These are phyloP conservation scores for Trichophaea hybrida DNA, from an alignment of 2,329 filamentous ascomycete species.

Conservation along the genomic window DNA sequence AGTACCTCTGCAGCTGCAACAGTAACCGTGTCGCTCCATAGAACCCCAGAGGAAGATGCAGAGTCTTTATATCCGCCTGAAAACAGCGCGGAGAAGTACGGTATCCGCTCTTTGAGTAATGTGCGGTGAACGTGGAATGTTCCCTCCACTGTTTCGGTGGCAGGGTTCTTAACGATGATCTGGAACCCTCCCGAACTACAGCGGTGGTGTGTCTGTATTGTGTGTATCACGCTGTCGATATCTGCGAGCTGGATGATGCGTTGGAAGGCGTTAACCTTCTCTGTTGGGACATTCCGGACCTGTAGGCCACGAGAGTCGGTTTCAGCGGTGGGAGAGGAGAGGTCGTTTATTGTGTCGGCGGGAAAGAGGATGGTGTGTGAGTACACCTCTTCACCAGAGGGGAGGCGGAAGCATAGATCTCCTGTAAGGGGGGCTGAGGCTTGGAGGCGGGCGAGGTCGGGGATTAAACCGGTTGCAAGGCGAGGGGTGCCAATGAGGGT, in stretches of 20 bases:
- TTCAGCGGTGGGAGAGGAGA: background rate
- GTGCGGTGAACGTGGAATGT: background rate
- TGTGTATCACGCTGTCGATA: background rate
- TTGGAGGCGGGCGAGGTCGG: background rate
- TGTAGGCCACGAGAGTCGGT: background rate
- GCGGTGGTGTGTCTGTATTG: background rate
- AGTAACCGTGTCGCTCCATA: background rate
- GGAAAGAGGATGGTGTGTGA: background rate
- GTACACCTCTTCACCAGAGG: background rate
- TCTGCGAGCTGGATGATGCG: no score
- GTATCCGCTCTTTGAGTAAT: background rate
- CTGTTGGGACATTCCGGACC: background rate
- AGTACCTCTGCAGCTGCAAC: background rate
- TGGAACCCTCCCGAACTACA: background rate
- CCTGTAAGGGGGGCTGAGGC: background rate
- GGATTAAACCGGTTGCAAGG: no score
- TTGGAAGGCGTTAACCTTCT: no score
- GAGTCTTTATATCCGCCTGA: background rate
- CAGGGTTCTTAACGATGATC: background rate
- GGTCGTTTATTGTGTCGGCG: background rate
- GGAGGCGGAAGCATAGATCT: background rate
- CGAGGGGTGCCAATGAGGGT: no score
- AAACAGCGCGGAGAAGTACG: background rate
- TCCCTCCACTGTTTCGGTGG: background rate
- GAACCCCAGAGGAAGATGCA: background rate